Evolutionary conservation across 352 stramenopile genomes (phyloP).

Genomic region (Halophytophthora batemanensis): DNA sequence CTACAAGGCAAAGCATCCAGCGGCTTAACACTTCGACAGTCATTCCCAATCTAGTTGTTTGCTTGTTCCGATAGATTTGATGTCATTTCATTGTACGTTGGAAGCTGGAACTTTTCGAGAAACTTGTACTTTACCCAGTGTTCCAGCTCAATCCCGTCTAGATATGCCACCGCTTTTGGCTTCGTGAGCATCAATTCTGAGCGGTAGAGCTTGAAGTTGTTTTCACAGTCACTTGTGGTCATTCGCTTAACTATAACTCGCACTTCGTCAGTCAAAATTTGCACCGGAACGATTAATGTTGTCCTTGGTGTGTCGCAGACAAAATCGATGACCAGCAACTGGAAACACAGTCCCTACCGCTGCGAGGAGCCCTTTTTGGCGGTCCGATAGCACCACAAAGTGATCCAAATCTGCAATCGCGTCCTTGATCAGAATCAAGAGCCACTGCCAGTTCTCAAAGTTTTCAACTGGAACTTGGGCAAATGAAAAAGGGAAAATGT

Average conservation of each 20-base stretch:
- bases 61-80: conserved; percentile 23
- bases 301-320: conserved; percentile 3
- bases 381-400: conserved; percentile 1
- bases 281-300: conserved; percentile 8
- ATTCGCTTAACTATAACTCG: conserved; percentile 1
- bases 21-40: conserved; percentile 12
- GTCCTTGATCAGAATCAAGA: conserved; percentile 3
- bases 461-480: conserved; percentile 19
- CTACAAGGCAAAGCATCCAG: conserved; percentile 14
- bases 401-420: neutral
- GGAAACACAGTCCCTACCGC: conserved; percentile 3
- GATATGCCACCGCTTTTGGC: conserved; percentile 2
- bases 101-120: conserved; percentile 9
- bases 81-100: conserved; percentile 16
- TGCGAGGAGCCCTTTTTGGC: conserved; percentile 3
- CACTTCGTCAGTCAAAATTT: conserved; percentile 1
- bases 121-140: conserved; percentile 24
- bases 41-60: conserved; percentile 20
- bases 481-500: conserved; percentile 22
- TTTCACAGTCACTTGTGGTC: conserved; percentile 7
- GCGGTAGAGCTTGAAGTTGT: neutral
- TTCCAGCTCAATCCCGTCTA: conserved; percentile 8
- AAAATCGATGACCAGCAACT: conserved; percentile 5
- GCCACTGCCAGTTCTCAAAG: conserved; percentile 16
- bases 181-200: neutral